Evolutionary conservation across 2,329 filamentous ascomycete genomes (phyloP), one percentile per base, ranked within the genome.

Genomic region (Pseudocercospora ulei): DNA sequence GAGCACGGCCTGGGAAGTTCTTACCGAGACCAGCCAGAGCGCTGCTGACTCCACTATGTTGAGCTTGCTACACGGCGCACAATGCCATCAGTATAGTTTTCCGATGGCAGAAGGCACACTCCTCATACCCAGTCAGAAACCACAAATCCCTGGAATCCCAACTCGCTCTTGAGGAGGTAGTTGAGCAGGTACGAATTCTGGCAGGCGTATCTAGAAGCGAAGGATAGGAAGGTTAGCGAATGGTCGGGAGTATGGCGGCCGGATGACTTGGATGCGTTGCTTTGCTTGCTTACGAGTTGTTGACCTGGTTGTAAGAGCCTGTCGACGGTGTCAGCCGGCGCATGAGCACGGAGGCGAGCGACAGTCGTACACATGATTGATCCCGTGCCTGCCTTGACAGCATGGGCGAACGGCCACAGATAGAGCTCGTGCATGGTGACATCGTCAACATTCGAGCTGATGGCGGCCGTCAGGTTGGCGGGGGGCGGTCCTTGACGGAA

Each of bases 261-360:
- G n/a, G n/a, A n/a, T n/a, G n/a, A n/a, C n/a, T n/a, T n/a, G n/a
- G 76, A 83, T 61, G 84, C 84, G 65, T 92, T 92, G 61, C 86
- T 58, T 54, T 82, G 78, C 53, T 83, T 76, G 65, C 0, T 37
- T 9, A 5, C 20, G 29, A 39, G 60, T 83, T 84, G 65, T 90
- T 90, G 61, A 86, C 58, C 54, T 82, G 79, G 54, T 84, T 76
- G 65, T 85, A 85, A 0, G 76, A 76, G 58, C 24, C 24, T 26
- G 24, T n/a, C 24, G 24, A 23, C 5, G 9, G 5, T 23, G 20
- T 23, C 24, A 26, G 5, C n/a, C 5, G 5, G 5, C 8, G 24
- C 8, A 4, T n/a, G 4, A 11, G 24, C n/a, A 26, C 5, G 24
- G 4, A 26, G 24, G 12, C 8, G 24, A 11, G n/a, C 24, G 24